These are phyloP conservation scores for Pseudomassariella vexata DNA, from an alignment of 2,329 filamentous ascomycete genomes.

Conservation along the genomic window DNA sequence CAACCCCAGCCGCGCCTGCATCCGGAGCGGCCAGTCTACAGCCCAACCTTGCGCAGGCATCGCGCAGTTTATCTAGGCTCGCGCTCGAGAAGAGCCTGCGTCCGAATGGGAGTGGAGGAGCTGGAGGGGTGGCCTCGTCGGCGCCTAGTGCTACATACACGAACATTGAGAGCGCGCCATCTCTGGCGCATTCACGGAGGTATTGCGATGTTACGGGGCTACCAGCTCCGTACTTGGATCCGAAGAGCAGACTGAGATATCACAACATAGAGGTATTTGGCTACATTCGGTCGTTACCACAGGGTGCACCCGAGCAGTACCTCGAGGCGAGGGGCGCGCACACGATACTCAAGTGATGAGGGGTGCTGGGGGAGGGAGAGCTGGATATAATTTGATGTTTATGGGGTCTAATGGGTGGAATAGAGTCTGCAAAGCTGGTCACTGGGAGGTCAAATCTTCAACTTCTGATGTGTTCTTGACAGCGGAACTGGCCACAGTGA, in stretches of 20 bases:
- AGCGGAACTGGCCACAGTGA: too few relatives aligned
- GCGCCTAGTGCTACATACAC: conserved; percentile 83
- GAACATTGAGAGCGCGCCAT: conserved; percentile 92
- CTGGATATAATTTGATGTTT: too few relatives aligned
- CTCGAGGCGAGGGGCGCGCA: conserved; percentile 87
- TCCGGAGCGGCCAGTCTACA: conserved; percentile 28
- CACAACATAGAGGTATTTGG: conserved; percentile 90
- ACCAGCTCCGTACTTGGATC: conserved; percentile 86
- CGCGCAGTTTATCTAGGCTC: conserved; percentile 77
- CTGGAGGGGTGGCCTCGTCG: conserved; percentile 29
- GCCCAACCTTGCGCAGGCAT: conserved; percentile 82
- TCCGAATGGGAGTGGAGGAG: conserved; percentile 27
- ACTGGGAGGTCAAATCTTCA: too few relatives aligned
- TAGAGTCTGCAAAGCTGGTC: too few relatives aligned
- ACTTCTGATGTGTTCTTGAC: too few relatives aligned
- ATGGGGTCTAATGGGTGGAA: too few relatives aligned
- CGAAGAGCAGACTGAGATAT: conserved; percentile 89
- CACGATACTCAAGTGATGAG: conserved; percentile 84
- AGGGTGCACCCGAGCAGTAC: conserved; percentile 80
- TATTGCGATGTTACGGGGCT: conserved; percentile 97
- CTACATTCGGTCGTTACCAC: conserved; percentile 72
- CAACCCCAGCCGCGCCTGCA: conserved; percentile 9
- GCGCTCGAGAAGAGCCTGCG: conserved; percentile 78
- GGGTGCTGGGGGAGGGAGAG: too few relatives aligned
- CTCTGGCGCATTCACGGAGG: conserved; percentile 73